Percentiles rank a stretch among this genome's conserved stretches.
These are phyloP conservation scores for Tagetes patula DNA, from an alignment of 129 eudicot species.

Conservation along the genomic window DNA sequence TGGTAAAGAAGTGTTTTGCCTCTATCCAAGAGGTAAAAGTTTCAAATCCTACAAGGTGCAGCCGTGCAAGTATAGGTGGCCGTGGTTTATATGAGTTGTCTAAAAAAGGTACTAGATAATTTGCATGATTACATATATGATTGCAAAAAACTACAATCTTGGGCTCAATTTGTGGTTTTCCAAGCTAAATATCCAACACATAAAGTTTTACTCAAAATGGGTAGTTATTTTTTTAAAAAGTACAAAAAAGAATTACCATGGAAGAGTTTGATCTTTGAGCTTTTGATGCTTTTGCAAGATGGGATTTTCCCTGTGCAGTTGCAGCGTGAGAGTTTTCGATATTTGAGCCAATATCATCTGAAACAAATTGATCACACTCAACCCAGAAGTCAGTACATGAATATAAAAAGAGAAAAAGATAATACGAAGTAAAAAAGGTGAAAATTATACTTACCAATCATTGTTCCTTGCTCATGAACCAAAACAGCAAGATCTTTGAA, in stretches of 20 bases:
- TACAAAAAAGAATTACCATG: conserved; percentile 47
- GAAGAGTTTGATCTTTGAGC: conserved; percentile 83
- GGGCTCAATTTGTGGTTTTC: background rate
- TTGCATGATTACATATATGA: background rate
- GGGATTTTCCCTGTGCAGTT: conserved; percentile 80
- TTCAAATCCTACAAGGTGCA: no score
- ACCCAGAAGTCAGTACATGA: background rate
- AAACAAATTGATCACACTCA: conserved; percentile 4
- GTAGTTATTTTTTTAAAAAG: no score
- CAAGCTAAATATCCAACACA: background rate
- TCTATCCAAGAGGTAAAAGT: no score
- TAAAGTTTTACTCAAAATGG: background rate
- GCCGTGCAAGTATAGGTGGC: no score
- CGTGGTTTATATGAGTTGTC: no score
- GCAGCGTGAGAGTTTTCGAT: conserved; percentile 82
- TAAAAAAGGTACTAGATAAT: no score
- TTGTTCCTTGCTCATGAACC: conserved; percentile 83
- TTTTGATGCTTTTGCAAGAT: conserved; percentile 80
- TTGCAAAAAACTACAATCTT: background rate
- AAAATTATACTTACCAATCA: conserved; percentile 55
- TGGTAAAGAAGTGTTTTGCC: no score
- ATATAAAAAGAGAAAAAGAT: background rate
- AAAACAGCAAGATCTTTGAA: conserved; percentile 63
- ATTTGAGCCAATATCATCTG: conserved; percentile 86
- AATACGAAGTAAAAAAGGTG: background rate